Conservation (phyloP, 2,329 filamentous ascomycete species). For the Paraphaeosphaeria minitans region DNA sequence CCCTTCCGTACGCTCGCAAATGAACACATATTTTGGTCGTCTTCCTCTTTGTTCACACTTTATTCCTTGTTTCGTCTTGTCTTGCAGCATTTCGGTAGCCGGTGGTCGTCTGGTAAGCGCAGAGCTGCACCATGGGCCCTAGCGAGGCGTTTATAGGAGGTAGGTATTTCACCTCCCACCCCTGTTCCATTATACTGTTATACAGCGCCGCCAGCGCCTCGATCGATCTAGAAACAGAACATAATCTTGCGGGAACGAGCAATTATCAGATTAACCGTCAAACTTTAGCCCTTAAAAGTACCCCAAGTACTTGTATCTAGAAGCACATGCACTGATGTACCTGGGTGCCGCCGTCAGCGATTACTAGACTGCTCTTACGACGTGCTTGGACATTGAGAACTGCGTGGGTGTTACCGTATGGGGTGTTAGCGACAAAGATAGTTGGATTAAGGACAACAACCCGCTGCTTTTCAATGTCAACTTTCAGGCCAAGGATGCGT, state of each 20-base stretch:
- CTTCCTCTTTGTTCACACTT: background rate
- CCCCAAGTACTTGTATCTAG: background rate
- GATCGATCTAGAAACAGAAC: background rate
- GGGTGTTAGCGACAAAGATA: constrained; percentile 53
- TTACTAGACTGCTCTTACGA: constrained; percentile 60
- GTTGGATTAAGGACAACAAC: constrained; percentile 46
- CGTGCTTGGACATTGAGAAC: constrained; percentile 62
- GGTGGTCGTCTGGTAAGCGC: background rate
- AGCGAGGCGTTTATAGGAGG: background rate
- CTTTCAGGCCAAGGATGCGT: constrained; percentile 50
- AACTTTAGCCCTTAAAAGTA: background rate
- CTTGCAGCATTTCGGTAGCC: background rate
- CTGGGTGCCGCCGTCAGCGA: constrained; percentile 58
- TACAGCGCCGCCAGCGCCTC: background rate
- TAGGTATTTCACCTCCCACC: background rate
- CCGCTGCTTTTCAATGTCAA: constrained; percentile 52
- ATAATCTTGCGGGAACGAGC: background rate
- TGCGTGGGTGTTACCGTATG: constrained; percentile 72
- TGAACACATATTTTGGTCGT: background rate
- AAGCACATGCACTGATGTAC: too few relatives aligned
- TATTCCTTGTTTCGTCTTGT: background rate
- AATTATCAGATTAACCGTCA: background rate
- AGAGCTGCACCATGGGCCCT: background rate
- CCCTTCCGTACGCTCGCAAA: background rate
- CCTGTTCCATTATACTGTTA: background rate